Evolutionary conservation across 441 rosid genomes (phyloP), one percentile per base, ranked within the genome.

Genomic region (Gossypium laxum): DNA sequence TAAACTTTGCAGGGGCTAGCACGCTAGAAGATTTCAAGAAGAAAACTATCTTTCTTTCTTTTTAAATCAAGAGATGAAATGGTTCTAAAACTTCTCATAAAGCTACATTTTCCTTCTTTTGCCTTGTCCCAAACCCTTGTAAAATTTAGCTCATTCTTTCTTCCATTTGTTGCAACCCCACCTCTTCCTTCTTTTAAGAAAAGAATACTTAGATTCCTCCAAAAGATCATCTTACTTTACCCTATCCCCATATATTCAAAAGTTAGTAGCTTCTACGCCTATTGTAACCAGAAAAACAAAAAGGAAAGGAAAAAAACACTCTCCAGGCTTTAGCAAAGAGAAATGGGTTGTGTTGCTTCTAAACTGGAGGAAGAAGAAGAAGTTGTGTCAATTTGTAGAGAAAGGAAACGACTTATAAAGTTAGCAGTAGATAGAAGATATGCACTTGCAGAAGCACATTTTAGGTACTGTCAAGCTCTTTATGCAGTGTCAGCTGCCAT

Each of bases 301-400:
- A 47, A 21, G 61, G 45, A 59, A 32, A 50, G 26, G 56, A 65
- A 48, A 34, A 63, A 38, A 24, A 55, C 14, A 56, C 64, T 54
- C 15, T 24, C 30, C 48, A 41, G 54, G 47, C 52, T 6, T 56
- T 58, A 21, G 58, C 48, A 57, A 55, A 57, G 77, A 60, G 55
- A 65, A 38, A 92, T 93, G 97, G 98, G 98, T n/a, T 93, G 98
- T 80, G 98, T 86, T 67, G 91, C 95, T 54, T 91, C 97, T 7
- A 93, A 80, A 79, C 83, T 89, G 2, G 93, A 85, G 71, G 96
- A 88, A 77, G 96, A 88, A 77, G 92, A 91, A 84, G 89, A 85
- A 72, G 97, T 86, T 34, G 95, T 91, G 54, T 79, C 91, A 18
- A 86, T 93, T 47, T 91, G 98, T 48, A 85, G 84, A 76, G 96